Percentiles rank a stretch among this genome's conserved stretches.
Evolutionary conservation across 1,139 yeast species (phyloP).

Genomic region (Geotrichum citri-aurantii): DNA sequence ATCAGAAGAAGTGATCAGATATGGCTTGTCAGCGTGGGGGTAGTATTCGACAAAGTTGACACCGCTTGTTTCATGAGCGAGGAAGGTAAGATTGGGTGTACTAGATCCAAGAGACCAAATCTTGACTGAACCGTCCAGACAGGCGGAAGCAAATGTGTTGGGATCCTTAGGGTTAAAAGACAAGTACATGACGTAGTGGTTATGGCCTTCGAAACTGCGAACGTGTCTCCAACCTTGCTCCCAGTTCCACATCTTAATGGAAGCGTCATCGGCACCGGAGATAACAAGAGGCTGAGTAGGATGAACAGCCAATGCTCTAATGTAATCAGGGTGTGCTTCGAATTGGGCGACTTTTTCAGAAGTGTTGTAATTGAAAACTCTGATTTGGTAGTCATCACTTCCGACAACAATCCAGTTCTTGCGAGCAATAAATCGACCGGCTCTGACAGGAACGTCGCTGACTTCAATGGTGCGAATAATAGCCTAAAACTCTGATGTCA

Average conservation of each 20-base stretch:
- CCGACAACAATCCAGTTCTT: slow-evolving; percentile 98
- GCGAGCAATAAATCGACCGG: slow-evolving; percentile 91
- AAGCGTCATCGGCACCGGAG: slow-evolving; percentile 88
- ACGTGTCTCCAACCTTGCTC: slow-evolving; percentile 85
- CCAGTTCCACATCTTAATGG: slow-evolving; percentile 93
- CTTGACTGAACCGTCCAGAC: slow-evolving; percentile 92
- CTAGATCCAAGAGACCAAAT: slow-evolving; percentile 92
- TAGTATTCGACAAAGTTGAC: slow-evolving; percentile 95
- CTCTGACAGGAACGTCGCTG: slow-evolving; percentile 89
- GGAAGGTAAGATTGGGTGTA: slow-evolving; percentile 85
- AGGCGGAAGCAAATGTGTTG: slow-evolving; percentile 94
- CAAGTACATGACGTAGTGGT: slow-evolving; percentile 89
- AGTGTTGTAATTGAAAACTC: slow-evolving; percentile 81
- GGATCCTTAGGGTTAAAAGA: slow-evolving; percentile 97
- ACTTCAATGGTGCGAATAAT: slow-evolving; percentile 73
- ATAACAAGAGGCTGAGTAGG: slow-evolving; percentile 85
- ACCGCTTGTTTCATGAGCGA: slow-evolving; percentile 88
- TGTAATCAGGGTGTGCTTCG: slow-evolving; percentile 97
- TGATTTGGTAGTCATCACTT: slow-evolving; percentile 86
- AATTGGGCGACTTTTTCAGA: slow-evolving; percentile 87
- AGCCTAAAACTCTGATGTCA: slow-evolving; percentile 31
- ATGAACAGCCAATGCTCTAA: slow-evolving; percentile 88
- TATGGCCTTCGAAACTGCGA: slow-evolving; percentile 92
- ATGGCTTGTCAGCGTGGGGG: slow-evolving; percentile 96
- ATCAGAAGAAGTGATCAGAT: slow-evolving; percentile 86